Evolutionary conservation across 2,329 filamentous ascomycete genomes (phyloP).

Genomic region (Rasamsonia emersonii): DNA sequence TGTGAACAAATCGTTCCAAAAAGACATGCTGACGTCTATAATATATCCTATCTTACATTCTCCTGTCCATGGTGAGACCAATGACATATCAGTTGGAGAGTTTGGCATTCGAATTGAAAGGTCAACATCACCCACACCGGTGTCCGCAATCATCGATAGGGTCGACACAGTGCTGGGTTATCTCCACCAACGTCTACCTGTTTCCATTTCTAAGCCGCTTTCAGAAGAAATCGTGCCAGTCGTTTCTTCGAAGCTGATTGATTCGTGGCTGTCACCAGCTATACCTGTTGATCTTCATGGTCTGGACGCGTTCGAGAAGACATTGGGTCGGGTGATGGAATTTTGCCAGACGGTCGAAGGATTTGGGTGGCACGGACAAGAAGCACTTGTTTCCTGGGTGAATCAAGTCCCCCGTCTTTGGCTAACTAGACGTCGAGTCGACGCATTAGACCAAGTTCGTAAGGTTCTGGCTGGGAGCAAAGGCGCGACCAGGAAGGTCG

Average conservation of each 20-base stretch:
- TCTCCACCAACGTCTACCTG: constrained; percentile 43
- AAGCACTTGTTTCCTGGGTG: constrained; percentile 68
- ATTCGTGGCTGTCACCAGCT: constrained; percentile 63
- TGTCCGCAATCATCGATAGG: constrained; percentile 34
- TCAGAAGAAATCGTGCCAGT: constrained; percentile 62
- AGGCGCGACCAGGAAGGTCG: constrained; percentile 60
- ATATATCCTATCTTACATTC: constrained; percentile 26
- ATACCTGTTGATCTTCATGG: constrained; percentile 67
- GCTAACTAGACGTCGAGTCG: constrained; percentile 75
- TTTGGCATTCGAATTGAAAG: constrained; percentile 19
- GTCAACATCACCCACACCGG: constrained; percentile 16
- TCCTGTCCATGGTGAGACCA: constrained; percentile 15
- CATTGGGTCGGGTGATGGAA: constrained; percentile 54
- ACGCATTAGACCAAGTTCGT: constrained; percentile 66
- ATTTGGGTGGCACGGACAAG: constrained; percentile 53
- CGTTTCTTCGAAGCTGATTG: constrained; percentile 59
- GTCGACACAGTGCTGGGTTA: constrained; percentile 41
- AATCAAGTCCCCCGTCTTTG: constrained; percentile 71
- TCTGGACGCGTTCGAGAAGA: constrained; percentile 61
- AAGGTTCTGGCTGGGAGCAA: constrained; percentile 59
- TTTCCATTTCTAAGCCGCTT: constrained; percentile 44
- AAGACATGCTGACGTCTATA: constrained; percentile 21
- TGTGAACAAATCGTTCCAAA: constrained; percentile 24
- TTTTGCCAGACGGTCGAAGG: constrained; percentile 58
- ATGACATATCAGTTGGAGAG: constrained; percentile 19